phyloP scores from a whole-genome alignment of 2,329 filamentous ascomycete genomes.

The Nakataea oryzae region DNA sequence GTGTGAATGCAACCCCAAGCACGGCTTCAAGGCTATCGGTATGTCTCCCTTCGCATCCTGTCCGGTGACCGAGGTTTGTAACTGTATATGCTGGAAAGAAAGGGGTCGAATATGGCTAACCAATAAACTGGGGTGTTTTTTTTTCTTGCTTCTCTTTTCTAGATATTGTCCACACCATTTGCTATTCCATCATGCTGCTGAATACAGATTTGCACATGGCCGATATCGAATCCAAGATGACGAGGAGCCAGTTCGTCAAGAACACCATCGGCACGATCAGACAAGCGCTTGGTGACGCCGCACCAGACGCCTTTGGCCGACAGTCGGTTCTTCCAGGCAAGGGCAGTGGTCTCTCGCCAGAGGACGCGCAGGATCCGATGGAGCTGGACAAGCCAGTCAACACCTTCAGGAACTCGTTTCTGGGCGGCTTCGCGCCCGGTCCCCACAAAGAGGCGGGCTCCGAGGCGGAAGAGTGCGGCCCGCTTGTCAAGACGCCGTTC shows the following conservation, averaged over 20 bases:
- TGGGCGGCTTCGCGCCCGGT: slow-evolving; percentile 34
- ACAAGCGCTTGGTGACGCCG: slow-evolving; percentile 64
- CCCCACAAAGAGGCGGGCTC: slow-evolving; percentile 11
- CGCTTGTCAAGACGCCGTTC: slow-evolving; percentile 68
- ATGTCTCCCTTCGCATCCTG: slow-evolving; percentile 21
- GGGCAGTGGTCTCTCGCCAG: slow-evolving; percentile 5
- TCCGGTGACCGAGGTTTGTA: too few relatives aligned
- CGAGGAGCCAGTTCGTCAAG: slow-evolving; percentile 83
- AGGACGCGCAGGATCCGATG: slow-evolving; percentile 21
- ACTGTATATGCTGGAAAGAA: neutral
- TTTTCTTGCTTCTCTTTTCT: slow-evolving; percentile 4
- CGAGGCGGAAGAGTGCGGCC: slow-evolving; percentile 51
- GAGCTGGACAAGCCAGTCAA: slow-evolving; percentile 28
- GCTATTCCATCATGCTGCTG: slow-evolving; percentile 87
- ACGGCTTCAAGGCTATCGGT: slow-evolving; percentile 87
- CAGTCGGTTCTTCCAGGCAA: slow-evolving; percentile 40
- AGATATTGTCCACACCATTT: slow-evolving; percentile 96
- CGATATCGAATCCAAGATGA: slow-evolving; percentile 96
- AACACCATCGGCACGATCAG: slow-evolving; percentile 89
- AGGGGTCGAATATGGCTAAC: too few relatives aligned
- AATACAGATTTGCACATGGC: slow-evolving; percentile 95
- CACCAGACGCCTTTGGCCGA: slow-evolving; percentile 53
- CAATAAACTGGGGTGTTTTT: too few relatives aligned
- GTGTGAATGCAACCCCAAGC: slow-evolving; percentile 85
- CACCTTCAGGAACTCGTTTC: slow-evolving; percentile 36